Evolutionary conservation across 2,329 filamentous ascomycete species (phyloP).

Genomic region (Curvularia sp.): DNA sequence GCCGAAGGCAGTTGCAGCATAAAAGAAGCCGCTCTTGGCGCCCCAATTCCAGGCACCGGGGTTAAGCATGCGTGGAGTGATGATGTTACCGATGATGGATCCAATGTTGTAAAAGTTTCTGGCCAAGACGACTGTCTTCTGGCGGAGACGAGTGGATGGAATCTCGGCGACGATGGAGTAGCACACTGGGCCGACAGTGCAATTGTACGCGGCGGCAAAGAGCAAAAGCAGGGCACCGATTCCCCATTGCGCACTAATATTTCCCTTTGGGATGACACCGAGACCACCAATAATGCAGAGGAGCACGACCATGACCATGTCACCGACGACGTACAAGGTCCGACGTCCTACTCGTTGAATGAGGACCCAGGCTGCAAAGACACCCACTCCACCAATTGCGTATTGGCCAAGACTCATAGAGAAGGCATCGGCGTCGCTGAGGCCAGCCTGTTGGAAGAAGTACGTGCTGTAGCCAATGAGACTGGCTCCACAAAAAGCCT

Average conservation of each 20-base stretch:
- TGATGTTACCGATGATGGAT: conserved; percentile 72
- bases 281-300: conserved; percentile 83
- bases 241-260: conserved; percentile 57
- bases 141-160: conserved; percentile 81
- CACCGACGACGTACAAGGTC: conserved; percentile 74
- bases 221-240: conserved; percentile 46
- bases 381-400: conserved; percentile 64
- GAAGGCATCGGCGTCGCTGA: conserved; percentile 53
- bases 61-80: conserved; percentile 49
- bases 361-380: conserved; percentile 80
- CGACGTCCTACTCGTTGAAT: conserved; percentile 80
- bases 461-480: conserved; percentile 54
- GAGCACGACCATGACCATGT: conserved; percentile 64
- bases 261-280: conserved; percentile 60
- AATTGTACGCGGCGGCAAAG: conserved; percentile 75
- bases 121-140: conserved; percentile 88
- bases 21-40: conserved; percentile 87
- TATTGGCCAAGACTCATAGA: conserved; percentile 62
- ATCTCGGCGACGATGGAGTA: conserved; percentile 88
- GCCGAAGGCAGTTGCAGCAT: conserved; percentile 78
- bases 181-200: conserved; percentile 86
- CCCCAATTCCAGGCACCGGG: conserved; percentile 65
- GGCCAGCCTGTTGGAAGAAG: conserved; percentile 59
- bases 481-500: conserved; percentile 50
- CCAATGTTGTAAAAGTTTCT: conserved; percentile 79